phyloP scores from a whole-genome alignment of 192 early-diverging fungal genomes.

The Cladochytrium replicatum region DNA sequence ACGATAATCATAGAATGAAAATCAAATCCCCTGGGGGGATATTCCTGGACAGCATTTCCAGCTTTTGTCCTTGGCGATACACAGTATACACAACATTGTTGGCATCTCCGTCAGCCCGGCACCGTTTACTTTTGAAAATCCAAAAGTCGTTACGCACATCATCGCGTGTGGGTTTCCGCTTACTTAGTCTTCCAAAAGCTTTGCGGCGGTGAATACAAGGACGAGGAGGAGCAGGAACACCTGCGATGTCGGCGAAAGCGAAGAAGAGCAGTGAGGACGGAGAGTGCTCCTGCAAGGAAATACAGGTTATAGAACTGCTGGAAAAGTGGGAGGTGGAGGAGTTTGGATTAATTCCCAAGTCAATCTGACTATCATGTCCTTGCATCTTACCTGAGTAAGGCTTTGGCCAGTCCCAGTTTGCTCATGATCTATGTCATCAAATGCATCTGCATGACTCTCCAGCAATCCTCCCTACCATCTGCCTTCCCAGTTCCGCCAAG shows the following conservation, averaged over 20 bases:
- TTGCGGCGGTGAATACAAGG: conserved; percentile 35
- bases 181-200: conserved; percentile 45
- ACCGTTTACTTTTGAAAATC: conserved; percentile 15
- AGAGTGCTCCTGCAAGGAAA: conserved; percentile 44
- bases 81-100: conserved; percentile 21
- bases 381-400: too few species aligned
- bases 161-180: too few species aligned
- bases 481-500: too few species aligned
- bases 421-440: too few species aligned
- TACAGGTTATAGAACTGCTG: conserved; percentile 52
- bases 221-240: conserved; percentile 39
- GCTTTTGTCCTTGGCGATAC: conserved; percentile 20
- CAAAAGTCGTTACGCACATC: too few species aligned
- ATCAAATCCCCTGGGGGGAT: conserved; percentile 37
- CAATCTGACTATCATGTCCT: too few species aligned
- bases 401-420: too few species aligned
- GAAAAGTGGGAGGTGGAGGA: too few species aligned
- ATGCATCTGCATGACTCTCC: too few species aligned
- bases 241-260: conserved; percentile 29
- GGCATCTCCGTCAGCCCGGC: conserved; percentile 24
- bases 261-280: conserved; percentile 20
- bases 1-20: conserved; percentile 34
- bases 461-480: too few species aligned
- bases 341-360: too few species aligned
- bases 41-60: conserved; percentile 19